Conservation (phyloP, 192 early-diverging fungal species). For the Coemansia sp. region DNA sequence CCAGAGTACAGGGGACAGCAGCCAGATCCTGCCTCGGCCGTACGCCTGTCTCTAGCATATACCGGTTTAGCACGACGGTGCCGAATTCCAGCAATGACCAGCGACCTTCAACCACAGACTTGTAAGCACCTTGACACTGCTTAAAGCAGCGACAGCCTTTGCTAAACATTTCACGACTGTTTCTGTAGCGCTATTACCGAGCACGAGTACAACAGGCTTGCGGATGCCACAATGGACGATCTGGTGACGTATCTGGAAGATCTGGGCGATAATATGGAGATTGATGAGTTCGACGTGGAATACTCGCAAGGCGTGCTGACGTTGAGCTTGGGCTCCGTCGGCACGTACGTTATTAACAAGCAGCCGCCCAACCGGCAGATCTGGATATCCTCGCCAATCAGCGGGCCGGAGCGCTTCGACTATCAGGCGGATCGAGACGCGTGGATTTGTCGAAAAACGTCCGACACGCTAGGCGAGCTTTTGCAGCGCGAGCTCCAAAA, state of each 20-base stretch:
- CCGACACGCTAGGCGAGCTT: conserved; percentile 64
- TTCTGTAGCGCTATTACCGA: conserved; percentile 52
- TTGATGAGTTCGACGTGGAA: conserved; percentile 75
- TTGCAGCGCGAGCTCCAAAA: conserved; percentile 67
- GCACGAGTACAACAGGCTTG: conserved; percentile 59
- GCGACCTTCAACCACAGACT: no score
- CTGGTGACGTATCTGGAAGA: conserved; percentile 75
- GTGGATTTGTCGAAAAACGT: conserved; percentile 79
- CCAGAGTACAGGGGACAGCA: no score
- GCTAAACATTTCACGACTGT: no score
- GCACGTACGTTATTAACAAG: conserved; percentile 97
- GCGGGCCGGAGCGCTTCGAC: conserved; percentile 86
- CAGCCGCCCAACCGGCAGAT: conserved; percentile 98
- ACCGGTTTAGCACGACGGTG: neutral
- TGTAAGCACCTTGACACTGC: no score
- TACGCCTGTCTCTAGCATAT: no score
- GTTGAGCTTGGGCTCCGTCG: conserved; percentile 66
- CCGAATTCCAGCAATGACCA: neutral
- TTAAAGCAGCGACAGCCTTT: no score
- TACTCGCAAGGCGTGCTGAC: conserved; percentile 89
- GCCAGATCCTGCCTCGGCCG: no score
- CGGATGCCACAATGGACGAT: conserved; percentile 61
- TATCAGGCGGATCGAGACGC: conserved; percentile 56
- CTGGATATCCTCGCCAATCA: conserved; percentile 91
- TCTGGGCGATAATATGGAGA: conserved; percentile 65